Conservation (phyloP, 2,329 filamentous ascomycete species). For the Colletotrichum sp. region DNA sequence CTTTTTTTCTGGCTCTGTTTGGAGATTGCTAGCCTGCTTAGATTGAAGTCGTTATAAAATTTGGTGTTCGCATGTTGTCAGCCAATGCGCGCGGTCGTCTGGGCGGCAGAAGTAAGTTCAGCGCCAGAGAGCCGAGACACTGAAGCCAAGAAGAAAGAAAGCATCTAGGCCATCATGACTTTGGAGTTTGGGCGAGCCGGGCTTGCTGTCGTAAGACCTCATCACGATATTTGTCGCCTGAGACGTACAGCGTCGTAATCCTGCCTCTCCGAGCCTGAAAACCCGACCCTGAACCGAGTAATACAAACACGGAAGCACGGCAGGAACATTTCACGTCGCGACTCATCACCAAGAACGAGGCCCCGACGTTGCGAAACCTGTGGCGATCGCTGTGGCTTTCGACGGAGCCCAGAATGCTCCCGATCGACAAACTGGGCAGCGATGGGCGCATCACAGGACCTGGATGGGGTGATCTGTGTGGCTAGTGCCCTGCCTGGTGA, state of each 20-base stretch:
- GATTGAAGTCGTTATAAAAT: not conserved
- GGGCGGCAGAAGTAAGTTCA: not conserved
- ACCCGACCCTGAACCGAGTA: not conserved
- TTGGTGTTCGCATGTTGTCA: not conserved
- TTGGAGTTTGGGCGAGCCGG: not conserved
- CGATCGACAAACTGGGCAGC: not conserved
- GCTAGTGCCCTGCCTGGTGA: not conserved
- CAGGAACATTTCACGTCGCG: not conserved
- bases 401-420: not conserved
- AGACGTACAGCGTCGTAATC: not conserved
- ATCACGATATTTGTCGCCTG: not conserved
- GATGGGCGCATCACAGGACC: slow-evolving; percentile 15
- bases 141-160: not conserved
- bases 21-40: not conserved
- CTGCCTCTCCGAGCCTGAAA: not conserved
- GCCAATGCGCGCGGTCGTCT: not conserved
- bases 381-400: slow-evolving; percentile 20
- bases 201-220: not conserved
- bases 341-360: not conserved
- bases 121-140: not conserved
- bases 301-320: not conserved
- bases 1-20: not conserved
- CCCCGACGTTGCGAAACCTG: not conserved
- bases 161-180: not conserved
- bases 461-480: slow-evolving; percentile 1